A percentile compares a stretch with the other conserved stretches of the same genome.
These are phyloP conservation scores for Agrocybe pediades DNA, from an alignment of 768 basidiomycete genomes.

Conservation along the genomic window DNA sequence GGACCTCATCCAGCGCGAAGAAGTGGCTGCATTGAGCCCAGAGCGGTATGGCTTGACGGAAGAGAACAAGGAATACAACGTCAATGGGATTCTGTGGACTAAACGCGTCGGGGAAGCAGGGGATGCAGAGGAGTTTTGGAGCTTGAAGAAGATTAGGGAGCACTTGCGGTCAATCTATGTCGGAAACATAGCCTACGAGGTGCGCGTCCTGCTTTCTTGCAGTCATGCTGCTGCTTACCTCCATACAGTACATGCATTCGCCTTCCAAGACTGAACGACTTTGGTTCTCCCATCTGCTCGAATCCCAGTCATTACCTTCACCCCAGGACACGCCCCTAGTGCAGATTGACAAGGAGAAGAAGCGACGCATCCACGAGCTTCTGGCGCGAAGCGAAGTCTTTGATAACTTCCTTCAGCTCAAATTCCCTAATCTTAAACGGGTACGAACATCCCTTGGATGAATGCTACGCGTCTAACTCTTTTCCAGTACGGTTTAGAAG, in stretches of 20 bases:
- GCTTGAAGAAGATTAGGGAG: slow-evolving; percentile 66
- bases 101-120: slow-evolving; percentile 38
- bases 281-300: slow-evolving; percentile 88
- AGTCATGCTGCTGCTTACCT: background rate
- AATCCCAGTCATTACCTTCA: slow-evolving; percentile 52
- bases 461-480: background rate
- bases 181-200: slow-evolving; percentile 85
- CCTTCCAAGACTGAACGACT: slow-evolving; percentile 82
- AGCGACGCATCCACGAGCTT: slow-evolving; percentile 64
- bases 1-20: slow-evolving; percentile 84
- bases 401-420: slow-evolving; percentile 82
- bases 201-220: slow-evolving; percentile 18
- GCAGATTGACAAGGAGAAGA: slow-evolving; percentile 33
- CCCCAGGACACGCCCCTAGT: slow-evolving; percentile 32
- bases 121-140: slow-evolving; percentile 51
- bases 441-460: slow-evolving; percentile 28
- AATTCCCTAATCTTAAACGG: slow-evolving; percentile 87
- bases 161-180: slow-evolving; percentile 79
- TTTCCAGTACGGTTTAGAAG: slow-evolving; percentile 81
- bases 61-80: slow-evolving; percentile 55
- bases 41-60: slow-evolving; percentile 73
- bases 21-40: slow-evolving; percentile 75
- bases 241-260: slow-evolving; percentile 74
- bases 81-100: slow-evolving; percentile 85
- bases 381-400: slow-evolving; percentile 78